Evolutionary conservation across 805 yeast species (phyloP).

Genomic region (Metschnikowia lochheadii): DNA sequence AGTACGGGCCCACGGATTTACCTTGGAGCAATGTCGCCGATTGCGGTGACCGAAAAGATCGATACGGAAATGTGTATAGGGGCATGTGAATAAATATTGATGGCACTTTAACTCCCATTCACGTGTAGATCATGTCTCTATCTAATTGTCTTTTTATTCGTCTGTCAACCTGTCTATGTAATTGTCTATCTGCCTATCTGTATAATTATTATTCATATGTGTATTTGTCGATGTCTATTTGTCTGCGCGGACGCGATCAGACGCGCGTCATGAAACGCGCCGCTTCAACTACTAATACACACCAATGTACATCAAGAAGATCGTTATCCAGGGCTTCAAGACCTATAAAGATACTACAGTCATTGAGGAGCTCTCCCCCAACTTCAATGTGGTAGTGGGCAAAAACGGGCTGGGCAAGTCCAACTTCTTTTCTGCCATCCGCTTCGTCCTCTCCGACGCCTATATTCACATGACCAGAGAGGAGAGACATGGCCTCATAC

Average conservation of each 20-base stretch:
- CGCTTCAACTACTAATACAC: neutral
- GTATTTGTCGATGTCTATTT: too few relatives aligned
- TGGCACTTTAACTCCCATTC: too few relatives aligned
- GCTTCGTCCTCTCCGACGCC: slow-evolving; percentile 89
- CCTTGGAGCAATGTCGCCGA: slow-evolving; percentile 43
- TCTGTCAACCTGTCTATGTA: too few relatives aligned
- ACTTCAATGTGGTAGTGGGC: slow-evolving; percentile 80
- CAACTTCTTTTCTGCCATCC: slow-evolving; percentile 89
- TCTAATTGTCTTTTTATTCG: too few relatives aligned
- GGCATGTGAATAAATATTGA: neutral
- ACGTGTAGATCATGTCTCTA: too few relatives aligned
- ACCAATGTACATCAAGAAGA: slow-evolving; percentile 43
- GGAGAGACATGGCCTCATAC: slow-evolving; percentile 81
- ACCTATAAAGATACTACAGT: slow-evolving; percentile 83
- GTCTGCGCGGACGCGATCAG: slow-evolving; percentile 1
- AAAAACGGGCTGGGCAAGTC: slow-evolving; percentile 97
- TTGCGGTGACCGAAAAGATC: slow-evolving; percentile 8
- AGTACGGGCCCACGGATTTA: slow-evolving; percentile 36
- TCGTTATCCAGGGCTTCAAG: slow-evolving; percentile 87
- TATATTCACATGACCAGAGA: slow-evolving; percentile 79
- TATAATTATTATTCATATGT: too few relatives aligned
- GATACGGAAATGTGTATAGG: slow-evolving; percentile 10
- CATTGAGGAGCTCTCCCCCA: slow-evolving; percentile 72
- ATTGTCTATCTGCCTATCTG: too few relatives aligned
- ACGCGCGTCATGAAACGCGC: slow-evolving; percentile 3